Evolutionary conservation across 192 early-diverging fungal genomes (phyloP).

Genomic region (Linnemannia schmuckeri): DNA sequence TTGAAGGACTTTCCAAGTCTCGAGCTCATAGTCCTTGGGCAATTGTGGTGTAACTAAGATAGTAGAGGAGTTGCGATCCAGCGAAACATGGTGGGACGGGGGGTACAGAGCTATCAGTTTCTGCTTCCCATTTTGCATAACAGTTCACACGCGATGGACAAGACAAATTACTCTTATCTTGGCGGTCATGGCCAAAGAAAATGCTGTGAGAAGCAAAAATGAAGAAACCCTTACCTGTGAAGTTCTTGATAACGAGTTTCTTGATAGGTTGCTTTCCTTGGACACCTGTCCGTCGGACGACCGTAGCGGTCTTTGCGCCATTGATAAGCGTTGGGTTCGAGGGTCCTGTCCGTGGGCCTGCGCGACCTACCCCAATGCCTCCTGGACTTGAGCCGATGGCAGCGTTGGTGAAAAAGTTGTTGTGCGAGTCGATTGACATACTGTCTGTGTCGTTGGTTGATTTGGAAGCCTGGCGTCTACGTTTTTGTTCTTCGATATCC

Average conservation of each 20-base stretch:
- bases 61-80: background rate
- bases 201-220: background rate
- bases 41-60: constrained; percentile 64
- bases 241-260: constrained; percentile 73
- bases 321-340: background rate
- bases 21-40: constrained; percentile 76
- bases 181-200: background rate
- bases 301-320: constrained; percentile 20
- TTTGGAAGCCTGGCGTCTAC: constrained; percentile 26
- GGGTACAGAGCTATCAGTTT: background rate
- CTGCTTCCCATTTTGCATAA: background rate
- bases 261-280: constrained; percentile 61
- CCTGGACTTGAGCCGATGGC: constrained; percentile 13
- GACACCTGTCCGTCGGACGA: constrained; percentile 40
- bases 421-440: constrained; percentile 37
- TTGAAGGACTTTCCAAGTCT: constrained; percentile 75
- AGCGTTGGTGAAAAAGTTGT: constrained; percentile 21
- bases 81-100: background rate
- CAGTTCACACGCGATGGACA: background rate
- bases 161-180: background rate
- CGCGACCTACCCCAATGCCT: constrained; percentile 33
- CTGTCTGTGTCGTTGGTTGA: constrained; percentile 1
- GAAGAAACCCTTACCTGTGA: constrained; percentile 63
- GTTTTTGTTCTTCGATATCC: constrained; percentile 42
- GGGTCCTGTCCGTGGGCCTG: constrained; percentile 20